These are phyloP conservation scores for Daldinia decipiens DNA, from an alignment of 495 filamentous ascomycete genomes.

Conservation along the genomic window DNA sequence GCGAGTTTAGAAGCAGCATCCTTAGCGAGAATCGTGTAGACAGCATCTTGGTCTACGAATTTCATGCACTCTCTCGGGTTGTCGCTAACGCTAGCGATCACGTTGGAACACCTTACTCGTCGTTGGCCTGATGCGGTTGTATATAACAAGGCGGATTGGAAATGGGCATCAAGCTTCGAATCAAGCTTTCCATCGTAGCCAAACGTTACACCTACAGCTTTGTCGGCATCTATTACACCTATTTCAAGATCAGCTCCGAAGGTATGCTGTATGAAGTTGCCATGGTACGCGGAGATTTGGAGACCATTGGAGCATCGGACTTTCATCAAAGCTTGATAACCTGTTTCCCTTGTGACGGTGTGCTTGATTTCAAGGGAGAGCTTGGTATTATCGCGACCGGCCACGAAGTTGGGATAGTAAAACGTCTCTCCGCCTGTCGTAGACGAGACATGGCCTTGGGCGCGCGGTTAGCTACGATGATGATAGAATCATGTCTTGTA, in stretches of 20 bases:
- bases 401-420: constrained; percentile 96
- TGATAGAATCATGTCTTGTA: not conserved
- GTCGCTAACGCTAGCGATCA: constrained; percentile 91
- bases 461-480: constrained; percentile 32
- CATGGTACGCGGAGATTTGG: constrained; percentile 92
- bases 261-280: constrained; percentile 94
- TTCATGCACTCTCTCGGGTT: constrained; percentile 84
- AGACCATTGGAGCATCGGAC: constrained; percentile 97
- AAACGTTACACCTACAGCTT: constrained; percentile 91
- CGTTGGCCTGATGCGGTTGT: constrained; percentile 91
- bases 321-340: constrained; percentile 98
- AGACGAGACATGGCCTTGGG: constrained; percentile 72
- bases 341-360: constrained; percentile 88
- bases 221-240: constrained; percentile 91
- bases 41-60: constrained; percentile 93
- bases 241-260: constrained; percentile 97
- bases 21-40: constrained; percentile 87
- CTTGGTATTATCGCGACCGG: constrained; percentile 83
- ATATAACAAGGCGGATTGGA: constrained; percentile 94
- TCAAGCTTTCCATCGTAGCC: constrained; percentile 98
- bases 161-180: constrained; percentile 94
- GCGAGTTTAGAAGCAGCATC: constrained; percentile 85
- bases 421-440: constrained; percentile 91
- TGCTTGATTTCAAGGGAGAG: constrained; percentile 88
- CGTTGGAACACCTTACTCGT: constrained; percentile 90